Evolutionary conservation across 331 rosid species (phyloP).

Genomic region (Malus hybrid): DNA sequence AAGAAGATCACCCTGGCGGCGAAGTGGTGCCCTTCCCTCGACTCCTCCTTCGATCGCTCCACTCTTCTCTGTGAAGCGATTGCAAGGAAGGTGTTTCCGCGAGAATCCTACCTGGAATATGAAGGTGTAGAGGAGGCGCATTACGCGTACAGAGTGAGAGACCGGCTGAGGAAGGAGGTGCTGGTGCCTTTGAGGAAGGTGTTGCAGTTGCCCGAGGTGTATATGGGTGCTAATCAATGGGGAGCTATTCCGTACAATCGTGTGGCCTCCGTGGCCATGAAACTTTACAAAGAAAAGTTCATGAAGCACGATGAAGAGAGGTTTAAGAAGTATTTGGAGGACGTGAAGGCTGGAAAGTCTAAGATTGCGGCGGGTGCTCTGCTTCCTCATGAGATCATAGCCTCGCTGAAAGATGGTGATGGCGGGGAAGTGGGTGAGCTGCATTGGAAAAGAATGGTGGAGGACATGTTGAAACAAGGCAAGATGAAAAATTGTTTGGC

Average conservation of each 20-base stretch:
- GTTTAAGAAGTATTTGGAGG: slow-evolving; percentile 9
- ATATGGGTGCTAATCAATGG: slow-evolving; percentile 1
- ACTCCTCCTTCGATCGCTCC: not conserved
- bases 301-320: slow-evolving; percentile 12
- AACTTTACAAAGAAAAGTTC: not conserved
- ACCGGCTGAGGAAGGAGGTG: slow-evolving; percentile 12
- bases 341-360: slow-evolving; percentile 6
- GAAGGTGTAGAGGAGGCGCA: not conserved
- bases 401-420: not conserved
- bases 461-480: slow-evolving; percentile 8
- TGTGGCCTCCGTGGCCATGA: slow-evolving; percentile 11
- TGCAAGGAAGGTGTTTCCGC: not conserved
- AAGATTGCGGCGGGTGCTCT: slow-evolving; percentile 12
- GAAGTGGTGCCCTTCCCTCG: slow-evolving; percentile 10
- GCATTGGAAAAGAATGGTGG: slow-evolving; percentile 20
- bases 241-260: slow-evolving; percentile 1
- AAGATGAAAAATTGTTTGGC: slow-evolving; percentile 12
- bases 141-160: slow-evolving; percentile 6
- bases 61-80: slow-evolving; percentile 6
- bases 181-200: slow-evolving; percentile 9
- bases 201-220: slow-evolving; percentile 11
- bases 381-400: slow-evolving; percentile 10
- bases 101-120: not conserved
- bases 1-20: not conserved
- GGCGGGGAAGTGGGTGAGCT: slow-evolving; percentile 6